phyloP scores from a whole-genome alignment of 345 rosid species.

The Camelina laxa region DNA sequence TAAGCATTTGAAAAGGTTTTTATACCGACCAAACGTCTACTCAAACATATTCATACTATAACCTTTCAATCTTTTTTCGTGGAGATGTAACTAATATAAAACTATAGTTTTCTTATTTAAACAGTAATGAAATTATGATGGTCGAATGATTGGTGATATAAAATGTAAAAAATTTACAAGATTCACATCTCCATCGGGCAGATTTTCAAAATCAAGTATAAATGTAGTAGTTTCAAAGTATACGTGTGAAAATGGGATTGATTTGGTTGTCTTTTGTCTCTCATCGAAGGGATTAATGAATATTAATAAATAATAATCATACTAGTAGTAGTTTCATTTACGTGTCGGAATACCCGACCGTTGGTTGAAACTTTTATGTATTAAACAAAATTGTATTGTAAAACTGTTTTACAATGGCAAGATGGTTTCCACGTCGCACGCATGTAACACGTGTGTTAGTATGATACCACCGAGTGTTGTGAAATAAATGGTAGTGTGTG shows the following conservation, averaged over 20 bases:
- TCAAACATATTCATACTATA: background rate
- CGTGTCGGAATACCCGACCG: conserved; percentile 32
- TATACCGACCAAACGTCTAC: background rate
- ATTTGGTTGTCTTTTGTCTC: conserved; percentile 8
- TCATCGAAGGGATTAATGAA: background rate
- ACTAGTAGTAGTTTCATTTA: background rate
- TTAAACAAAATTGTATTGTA: background rate
- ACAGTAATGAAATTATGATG: background rate
- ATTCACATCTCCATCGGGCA: background rate
- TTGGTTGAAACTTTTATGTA: background rate
- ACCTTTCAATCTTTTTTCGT: background rate
- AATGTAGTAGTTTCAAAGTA: background rate
- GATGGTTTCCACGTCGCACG: conserved; percentile 31
- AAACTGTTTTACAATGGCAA: background rate
- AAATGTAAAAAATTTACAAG: background rate
- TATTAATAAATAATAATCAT: background rate
- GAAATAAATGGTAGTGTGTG: background rate
- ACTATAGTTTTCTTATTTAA: background rate
- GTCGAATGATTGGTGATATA: conserved; percentile 14
- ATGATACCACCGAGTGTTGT: conserved; percentile 7
- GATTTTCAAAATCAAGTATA: background rate
- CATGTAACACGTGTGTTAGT: conserved; percentile 36
- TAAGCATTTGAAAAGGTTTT: background rate
- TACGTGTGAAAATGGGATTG: conserved; percentile 34
- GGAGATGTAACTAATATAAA: background rate